Evolutionary conservation across 352 stramenopile genomes (phyloP).

Genomic region (Phytophthora megakarya): DNA sequence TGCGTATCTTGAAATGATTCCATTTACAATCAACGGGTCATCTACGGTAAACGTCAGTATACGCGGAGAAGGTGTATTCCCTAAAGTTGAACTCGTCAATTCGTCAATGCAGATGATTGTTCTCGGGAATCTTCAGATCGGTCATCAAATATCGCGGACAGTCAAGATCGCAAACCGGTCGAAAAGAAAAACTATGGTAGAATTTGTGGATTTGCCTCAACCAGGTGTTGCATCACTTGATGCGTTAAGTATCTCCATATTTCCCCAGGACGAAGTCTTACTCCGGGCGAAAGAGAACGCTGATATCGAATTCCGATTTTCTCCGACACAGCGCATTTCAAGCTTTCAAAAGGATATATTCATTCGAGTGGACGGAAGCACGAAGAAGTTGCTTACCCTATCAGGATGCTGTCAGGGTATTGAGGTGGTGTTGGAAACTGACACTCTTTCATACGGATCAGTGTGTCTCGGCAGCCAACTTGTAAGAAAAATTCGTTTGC

Average conservation of each 20-base stretch:
- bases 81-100: conserved; percentile 91
- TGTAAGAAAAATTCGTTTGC: conserved; percentile 82
- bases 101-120: conserved; percentile 75
- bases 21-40: conserved; percentile 92
- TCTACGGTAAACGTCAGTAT: conserved; percentile 79
- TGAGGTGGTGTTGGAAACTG: conserved; percentile 89
- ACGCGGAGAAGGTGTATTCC: conserved; percentile 72
- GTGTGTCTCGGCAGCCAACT: conserved; percentile 89
- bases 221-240: conserved; percentile 41
- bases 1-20: conserved; percentile 84
- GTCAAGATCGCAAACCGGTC: conserved; percentile 89
- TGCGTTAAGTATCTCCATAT: conserved; percentile 61
- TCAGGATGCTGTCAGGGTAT: conserved; percentile 90
- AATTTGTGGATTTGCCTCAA: conserved; percentile 47
- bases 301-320: conserved; percentile 80
- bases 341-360: conserved; percentile 72
- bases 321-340: conserved; percentile 62
- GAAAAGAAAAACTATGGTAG: conserved; percentile 72
- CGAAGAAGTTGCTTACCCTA: conserved; percentile 79
- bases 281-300: conserved; percentile 80
- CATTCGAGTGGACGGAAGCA: conserved; percentile 66
- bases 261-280: conserved; percentile 62
- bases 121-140: conserved; percentile 88
- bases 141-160: conserved; percentile 66
- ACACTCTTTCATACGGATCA: conserved; percentile 89